These are phyloP conservation scores for Coffea canephora DNA, from an alignment of 257 asterid genomes.

Conservation along the genomic window DNA sequence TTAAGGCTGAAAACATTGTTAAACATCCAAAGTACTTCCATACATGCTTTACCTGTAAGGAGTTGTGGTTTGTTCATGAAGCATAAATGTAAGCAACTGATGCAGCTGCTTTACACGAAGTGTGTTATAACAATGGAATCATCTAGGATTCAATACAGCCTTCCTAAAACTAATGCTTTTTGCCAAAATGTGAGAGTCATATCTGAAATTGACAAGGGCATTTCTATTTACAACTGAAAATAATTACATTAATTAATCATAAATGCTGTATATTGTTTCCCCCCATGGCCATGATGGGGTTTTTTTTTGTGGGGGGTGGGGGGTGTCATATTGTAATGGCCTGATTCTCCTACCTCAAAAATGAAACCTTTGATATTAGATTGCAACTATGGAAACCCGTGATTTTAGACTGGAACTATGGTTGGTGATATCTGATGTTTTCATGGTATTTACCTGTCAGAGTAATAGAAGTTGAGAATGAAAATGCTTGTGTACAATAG, in stretches of 20 bases:
- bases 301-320: no score
- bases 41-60: neutral
- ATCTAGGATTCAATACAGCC: neutral
- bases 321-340: neutral
- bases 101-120: neutral
- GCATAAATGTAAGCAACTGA: neutral
- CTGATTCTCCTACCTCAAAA: neutral
- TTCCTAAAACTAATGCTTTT: neutral
- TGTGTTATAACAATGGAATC: neutral
- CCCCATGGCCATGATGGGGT: no score
- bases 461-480: neutral
- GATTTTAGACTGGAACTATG: neutral
- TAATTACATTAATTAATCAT: neutral
- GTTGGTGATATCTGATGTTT: neutral
- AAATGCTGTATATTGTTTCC: no score
- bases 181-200: neutral
- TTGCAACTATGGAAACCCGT: neutral
- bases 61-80: neutral
- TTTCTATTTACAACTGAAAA: neutral
- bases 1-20: neutral
- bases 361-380: neutral
- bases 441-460: neutral
- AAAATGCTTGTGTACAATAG: neutral
- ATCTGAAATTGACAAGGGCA: no score
- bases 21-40: neutral